phyloP scores from a whole-genome alignment of 192 early-diverging fungal species.

The Cladochytrium replicatum region DNA sequence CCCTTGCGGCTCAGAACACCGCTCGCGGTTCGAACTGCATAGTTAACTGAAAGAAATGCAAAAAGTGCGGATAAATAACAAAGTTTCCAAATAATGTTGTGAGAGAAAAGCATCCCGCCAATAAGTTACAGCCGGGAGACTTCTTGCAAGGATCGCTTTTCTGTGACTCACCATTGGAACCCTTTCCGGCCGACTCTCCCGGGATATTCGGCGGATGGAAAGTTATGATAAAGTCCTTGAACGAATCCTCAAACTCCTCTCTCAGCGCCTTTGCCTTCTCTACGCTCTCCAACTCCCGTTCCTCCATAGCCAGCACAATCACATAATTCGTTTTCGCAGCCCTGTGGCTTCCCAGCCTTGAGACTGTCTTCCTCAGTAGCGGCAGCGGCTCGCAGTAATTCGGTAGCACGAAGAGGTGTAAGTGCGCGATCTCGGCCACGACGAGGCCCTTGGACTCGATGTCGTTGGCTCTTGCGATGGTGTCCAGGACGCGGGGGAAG shows the following conservation, averaged over 20 bases:
- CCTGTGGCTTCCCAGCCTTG: neutral
- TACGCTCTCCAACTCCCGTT: constrained; percentile 25
- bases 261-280: constrained; percentile 29
- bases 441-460: neutral
- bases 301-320: constrained; percentile 38
- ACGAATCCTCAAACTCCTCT: constrained; percentile 30
- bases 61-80: neutral
- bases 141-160: no score
- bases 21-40: constrained; percentile 5
- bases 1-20: constrained; percentile 22
- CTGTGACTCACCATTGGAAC: constrained; percentile 32
- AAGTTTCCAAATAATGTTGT: constrained; percentile 19
- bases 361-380: neutral
- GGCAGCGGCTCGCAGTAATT: neutral
- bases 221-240: constrained; percentile 40
- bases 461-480: neutral
- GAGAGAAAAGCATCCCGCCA: no score
- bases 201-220: constrained; percentile 37
- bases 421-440: neutral
- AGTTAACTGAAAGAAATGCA: neutral
- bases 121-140: no score
- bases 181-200: constrained; percentile 45
- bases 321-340: neutral
- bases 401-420: neutral
- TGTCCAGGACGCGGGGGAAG: neutral